Base-by-base conservation (phyloP, 371 early-diverging fungal species). In the Phascolomyces articulosus region DNA sequence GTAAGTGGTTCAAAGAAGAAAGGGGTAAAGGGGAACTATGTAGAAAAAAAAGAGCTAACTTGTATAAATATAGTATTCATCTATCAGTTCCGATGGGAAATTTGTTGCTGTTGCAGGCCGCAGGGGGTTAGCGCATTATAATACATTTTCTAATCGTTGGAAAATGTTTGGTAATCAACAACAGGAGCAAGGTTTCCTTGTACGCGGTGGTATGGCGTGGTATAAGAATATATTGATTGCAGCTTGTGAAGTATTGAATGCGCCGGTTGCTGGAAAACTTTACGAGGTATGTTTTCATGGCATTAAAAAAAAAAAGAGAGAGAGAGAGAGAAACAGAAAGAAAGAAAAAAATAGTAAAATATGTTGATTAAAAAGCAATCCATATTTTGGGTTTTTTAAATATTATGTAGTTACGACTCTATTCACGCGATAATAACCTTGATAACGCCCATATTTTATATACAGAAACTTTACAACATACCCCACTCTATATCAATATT, bases 141-240 rank as follows among this genome's bases (percentile, higher is more conserved):
- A 88, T 66, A 75, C 85, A 9, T 74, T 78, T 24, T 88, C 92
- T 0, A 86, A 87, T 57, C 82, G 91, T 41, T 95, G 95, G 95
- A 94, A 93, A 65, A 64, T 93, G 34, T 94, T 93, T 84, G 92
- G 94, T 0, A 92, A 91, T 66, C 90, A 91, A 70, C 88, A 91
- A 51, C 92, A 93, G 67, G 96, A 95, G 69, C 88, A 92, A 68
- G 85, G 86, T 18, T 92, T 96, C 67, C 34, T 79, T 13, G 88
- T 80, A 18, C 83, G 84, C 21, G 93, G 93, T 20, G 93, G 94
- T 7, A 73, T 94, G 54, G 84, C 85, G 2, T 96, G 96, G 96
- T 91, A 82, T 68, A 89, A 85, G 49, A 79, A 88, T 58, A 78
- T 91, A 20, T 63, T 95, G 26, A 85, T 95, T 56, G 89, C 79